Percentiles rank a stretch among this genome's conserved stretches.
These are phyloP conservation scores for Naumovozyma baii DNA, from an alignment of 805 yeast genomes.

Conservation along the genomic window DNA sequence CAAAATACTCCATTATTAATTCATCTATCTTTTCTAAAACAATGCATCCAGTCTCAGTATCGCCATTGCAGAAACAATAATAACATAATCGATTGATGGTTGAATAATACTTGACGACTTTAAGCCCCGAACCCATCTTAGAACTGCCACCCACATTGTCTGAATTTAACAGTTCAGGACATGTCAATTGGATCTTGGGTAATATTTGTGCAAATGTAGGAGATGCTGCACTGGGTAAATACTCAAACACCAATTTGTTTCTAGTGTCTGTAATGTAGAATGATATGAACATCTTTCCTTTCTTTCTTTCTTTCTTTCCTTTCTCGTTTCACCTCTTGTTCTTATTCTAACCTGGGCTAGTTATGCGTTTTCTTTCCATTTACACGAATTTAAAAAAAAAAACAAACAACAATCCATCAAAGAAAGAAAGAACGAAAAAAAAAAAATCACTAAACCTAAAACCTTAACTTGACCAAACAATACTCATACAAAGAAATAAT, in stretches of 20 bases:
- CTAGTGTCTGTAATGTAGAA: constrained; percentile 23
- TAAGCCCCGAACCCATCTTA: constrained; percentile 14
- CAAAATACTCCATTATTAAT: constrained; percentile 50
- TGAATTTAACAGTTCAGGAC: constrained; percentile 11
- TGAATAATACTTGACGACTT: constrained; percentile 18
- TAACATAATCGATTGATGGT: constrained; percentile 14
- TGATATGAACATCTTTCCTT: constrained; percentile 18
- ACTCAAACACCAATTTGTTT: constrained; percentile 21
- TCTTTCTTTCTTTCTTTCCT: background rate
- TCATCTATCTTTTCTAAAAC: constrained; percentile 41
- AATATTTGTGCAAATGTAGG: constrained; percentile 21
- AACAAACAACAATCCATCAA: no score
- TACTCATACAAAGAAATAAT: background rate
- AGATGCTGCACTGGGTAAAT: constrained; percentile 20
- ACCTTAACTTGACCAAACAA: background rate
- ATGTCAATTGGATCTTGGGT: constrained; percentile 17
- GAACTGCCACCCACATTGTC: constrained; percentile 2
- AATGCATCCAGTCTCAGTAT: constrained; percentile 38
- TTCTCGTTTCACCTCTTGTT: no score
- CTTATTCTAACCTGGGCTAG: no score
- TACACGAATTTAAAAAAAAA: no score
- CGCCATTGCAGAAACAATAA: constrained; percentile 15
- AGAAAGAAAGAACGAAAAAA: background rate
- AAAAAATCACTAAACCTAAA: constrained; percentile 1
- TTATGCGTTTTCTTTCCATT: no score